Base-by-base conservation (phyloP, 208 protist genomes). In the Leishmania turanica region DNA sequence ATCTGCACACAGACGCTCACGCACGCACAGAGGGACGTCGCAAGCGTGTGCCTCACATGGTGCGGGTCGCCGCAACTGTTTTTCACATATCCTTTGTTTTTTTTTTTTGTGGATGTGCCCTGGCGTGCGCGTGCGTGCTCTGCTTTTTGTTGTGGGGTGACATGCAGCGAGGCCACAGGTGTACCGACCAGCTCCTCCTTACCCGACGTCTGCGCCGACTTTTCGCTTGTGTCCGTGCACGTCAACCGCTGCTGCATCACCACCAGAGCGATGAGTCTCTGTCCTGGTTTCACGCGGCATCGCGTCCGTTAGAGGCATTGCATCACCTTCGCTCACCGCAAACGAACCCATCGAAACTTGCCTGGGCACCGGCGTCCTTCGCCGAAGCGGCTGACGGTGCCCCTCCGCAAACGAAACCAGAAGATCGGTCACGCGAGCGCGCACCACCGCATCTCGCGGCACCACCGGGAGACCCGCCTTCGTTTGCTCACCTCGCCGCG, bases 281-380 rank as follows among this genome's bases (percentile, higher is more conserved):
- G 40, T 31, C 40, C 21, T 72, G 68, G 68, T 72, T 49, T 49
- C 37, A 37, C 21, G 68, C 68, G 15, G 7, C 68, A 42, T 72
- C 68, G 68, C 21, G 21, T 31, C 5, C 68, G 11, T 19, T 31
- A 72, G 40, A 31, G 17, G 40, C 68, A 27, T 21, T 72, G 21
- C 6, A 42, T n/a, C 40, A 51, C 68, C 68, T 72, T 19, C 21
- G 21, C 40, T 8, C 40, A 42, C 42, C 9, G 27, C 13, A 31
- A 31, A 27, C 6, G 7, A 31, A 24, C 42, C 11, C 5, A 6
- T 42, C 27, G 1, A 53, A 27, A 27, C 24, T 56, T 27, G 47
- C 47, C 34, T 84, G 80, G 65, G 80, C 42, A 27, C 54, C 75
- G 3, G 24, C 42, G 15, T 74, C 19, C 40, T 84, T 84, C 31